Base-by-base conservation (phyloP, 371 early-diverging fungal genomes). In the Actinomortierella ambigua region DNA sequence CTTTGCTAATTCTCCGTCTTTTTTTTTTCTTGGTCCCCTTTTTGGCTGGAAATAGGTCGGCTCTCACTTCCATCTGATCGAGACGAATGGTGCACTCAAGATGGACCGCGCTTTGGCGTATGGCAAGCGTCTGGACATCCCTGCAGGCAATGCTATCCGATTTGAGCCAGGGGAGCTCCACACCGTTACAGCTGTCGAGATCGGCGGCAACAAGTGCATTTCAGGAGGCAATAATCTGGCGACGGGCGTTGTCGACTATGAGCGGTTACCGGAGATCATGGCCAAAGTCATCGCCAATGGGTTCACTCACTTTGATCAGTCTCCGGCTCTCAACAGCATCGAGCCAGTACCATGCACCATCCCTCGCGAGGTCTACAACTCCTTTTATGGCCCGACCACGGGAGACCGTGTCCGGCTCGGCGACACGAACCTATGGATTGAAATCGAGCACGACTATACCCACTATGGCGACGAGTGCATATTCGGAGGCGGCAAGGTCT, bases 1-100 rank as follows among this genome's bases (percentile, higher is more conserved):
- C n/a, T n/a, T n/a, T n/a, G n/a, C n/a, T n/a, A n/a, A n/a, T n/a
- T n/a, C n/a, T n/a, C n/a, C n/a, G n/a, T n/a, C n/a, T n/a, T n/a
- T 20, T 29, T 41, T 18, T 43, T 3, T 5, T 17, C 8, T 17
- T 18, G 29, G 8, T 6, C 27, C 20, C 43, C 11, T 55, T 34
- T 34, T 34, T 34, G 11, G 20, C 6, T 39, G 1, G 22, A 13
- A 18, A 13, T 42, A 86, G 84, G 88, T 97, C 41, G 97, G 97
- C 1, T 93, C 94, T 0, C 97, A 97, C 81, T 96, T 86, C 77
- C 97, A 95, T 61, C 93, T 97, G 61, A 92, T 95, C 55, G 97
- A 97, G 73, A 83, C 90, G 52, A 96, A 97, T 76, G 82, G 87
- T 14, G 64, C 66, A 9, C 81, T 97, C 6, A 61, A 66, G 52